phyloP scores from a whole-genome alignment of 331 rosid species.

The Pyrus hybrid region DNA sequence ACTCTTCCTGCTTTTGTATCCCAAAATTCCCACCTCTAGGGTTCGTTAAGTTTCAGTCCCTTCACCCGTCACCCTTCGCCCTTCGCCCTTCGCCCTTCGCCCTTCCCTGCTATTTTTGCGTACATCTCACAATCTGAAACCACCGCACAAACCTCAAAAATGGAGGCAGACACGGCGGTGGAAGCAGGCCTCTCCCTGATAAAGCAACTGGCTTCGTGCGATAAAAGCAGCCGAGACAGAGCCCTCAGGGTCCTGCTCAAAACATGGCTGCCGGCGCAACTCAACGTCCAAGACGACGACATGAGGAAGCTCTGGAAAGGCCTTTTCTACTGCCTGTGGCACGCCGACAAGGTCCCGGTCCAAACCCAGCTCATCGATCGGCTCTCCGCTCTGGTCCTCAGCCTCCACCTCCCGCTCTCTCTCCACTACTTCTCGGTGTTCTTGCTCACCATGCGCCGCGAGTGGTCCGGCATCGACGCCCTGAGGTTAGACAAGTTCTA shows the following conservation, averaged over 20 bases:
- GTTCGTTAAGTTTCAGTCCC: neutral
- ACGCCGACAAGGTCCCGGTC: conserved; percentile 63
- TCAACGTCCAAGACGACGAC: conserved; percentile 53
- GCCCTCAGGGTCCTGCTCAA: conserved; percentile 47
- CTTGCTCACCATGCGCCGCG: conserved; percentile 85
- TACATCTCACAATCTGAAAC: neutral
- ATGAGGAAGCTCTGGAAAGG: conserved; percentile 97
- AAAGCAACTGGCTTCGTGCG: conserved; percentile 59
- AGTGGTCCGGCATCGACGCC: conserved; percentile 78
- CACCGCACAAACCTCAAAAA: neutral
- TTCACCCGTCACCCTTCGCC: neutral
- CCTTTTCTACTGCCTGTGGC: conserved; percentile 94
- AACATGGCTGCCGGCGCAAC: conserved; percentile 73
- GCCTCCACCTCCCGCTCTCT: conserved; percentile 38
- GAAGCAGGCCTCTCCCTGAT: conserved; percentile 34
- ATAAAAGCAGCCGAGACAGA: conserved; percentile 39
- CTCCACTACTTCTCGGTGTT: conserved; percentile 54
- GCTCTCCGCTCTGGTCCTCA: conserved; percentile 41
- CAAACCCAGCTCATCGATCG: conserved; percentile 65
- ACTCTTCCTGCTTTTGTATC: neutral
- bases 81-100: neutral
- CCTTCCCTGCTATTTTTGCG: neutral
- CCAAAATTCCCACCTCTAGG: neutral
- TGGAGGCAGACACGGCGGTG: conserved; percentile 6
- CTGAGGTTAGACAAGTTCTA: conserved; percentile 90